Base-by-base conservation (phyloP, 192 early-diverging fungal species). In the Diversispora epigaea region DNA sequence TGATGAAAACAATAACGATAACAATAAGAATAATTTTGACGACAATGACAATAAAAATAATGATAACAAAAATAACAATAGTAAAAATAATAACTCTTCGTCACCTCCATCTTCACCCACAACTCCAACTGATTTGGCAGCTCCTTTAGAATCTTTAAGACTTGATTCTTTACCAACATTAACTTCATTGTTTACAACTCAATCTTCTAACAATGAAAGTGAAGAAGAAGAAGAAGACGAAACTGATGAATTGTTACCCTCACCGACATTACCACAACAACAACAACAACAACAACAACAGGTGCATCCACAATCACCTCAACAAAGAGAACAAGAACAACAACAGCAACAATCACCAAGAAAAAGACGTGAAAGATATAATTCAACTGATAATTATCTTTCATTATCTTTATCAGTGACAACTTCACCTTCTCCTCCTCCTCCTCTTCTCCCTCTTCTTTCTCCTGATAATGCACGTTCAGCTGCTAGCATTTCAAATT, bases 401-500 rank as follows among this genome's bases (percentile, higher is more conserved):
- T 52, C 39, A 25, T 46, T 14, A 32, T 88, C 87, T 52, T 21
- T 69, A 52, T 32, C 19, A 15, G 52, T 11, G 22, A 17, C 12
- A 12, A 44, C 62, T n/a, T 69, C 47, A 12, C 41, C 68, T 54
- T 69, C 49, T 15, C 47, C 47, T 25, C 25, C 12, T 15, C 46
- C 49, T 39, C 17, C 65, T 54, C 52, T 22, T 4, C n/a, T 43
- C 12, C 11, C 12, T 15, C 46, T 22, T 54, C 50, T 54, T 73
- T 46, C 21, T 58, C 4, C 41, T 40, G 45, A 62, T 46, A 46
- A 50, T 46, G 11, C 19, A 32, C 46, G 45, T 43, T 75, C 73
- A n/a, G 73, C 58, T n/a, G 62, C 73, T 40, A 75, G 73, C 22
- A 75, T 75, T 54, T 75, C 73, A 19, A 75, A 75, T 65, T 17